Evolutionary conservation across 768 basidiomycete species (phyloP).

Genomic region (Steccherinum ochraceum): DNA sequence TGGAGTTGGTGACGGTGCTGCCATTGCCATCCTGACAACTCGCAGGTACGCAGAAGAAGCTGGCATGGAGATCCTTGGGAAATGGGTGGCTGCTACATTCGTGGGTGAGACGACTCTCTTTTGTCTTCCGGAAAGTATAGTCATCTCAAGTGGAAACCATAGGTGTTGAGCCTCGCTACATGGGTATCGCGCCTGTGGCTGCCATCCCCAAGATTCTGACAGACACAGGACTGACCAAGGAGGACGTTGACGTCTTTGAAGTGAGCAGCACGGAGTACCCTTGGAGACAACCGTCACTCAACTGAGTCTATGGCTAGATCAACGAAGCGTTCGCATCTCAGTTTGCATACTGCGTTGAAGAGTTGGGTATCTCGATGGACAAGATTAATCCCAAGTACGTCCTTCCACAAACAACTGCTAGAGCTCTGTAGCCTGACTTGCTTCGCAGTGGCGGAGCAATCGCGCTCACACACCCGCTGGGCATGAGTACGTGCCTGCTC

Average conservation of each 20-base stretch:
- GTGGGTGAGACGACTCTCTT: conserved; percentile 48
- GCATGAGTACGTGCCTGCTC: conserved; percentile 57
- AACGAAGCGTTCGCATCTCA: conserved; percentile 93
- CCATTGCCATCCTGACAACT: conserved; percentile 76
- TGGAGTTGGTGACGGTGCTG: conserved; percentile 91
- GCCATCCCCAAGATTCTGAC: conserved; percentile 68
- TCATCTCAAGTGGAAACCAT: conserved; percentile 8
- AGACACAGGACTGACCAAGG: conserved; percentile 54
- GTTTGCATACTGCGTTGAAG: conserved; percentile 86
- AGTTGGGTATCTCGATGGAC: conserved; percentile 66
- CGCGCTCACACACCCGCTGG: conserved; percentile 74
- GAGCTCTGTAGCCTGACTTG: not conserved
- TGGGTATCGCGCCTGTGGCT: conserved; percentile 70
- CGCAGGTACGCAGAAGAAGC: conserved; percentile 69
- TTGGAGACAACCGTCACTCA: not conserved
- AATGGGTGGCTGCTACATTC: conserved; percentile 73
- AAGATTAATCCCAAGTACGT: conserved; percentile 84
- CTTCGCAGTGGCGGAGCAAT: conserved; percentile 74
- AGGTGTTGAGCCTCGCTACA: conserved; percentile 74
- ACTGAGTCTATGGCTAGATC: conserved; percentile 39
- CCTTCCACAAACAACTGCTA: conserved; percentile 4
- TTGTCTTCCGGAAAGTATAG: too few species aligned
- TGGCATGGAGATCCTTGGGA: conserved; percentile 74
- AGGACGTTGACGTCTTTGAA: conserved; percentile 75
- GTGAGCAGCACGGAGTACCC: conserved; percentile 25